These are phyloP conservation scores for Scheffersomyces lignicola DNA, from an alignment of 1,139 yeast species.

Conservation along the genomic window DNA sequence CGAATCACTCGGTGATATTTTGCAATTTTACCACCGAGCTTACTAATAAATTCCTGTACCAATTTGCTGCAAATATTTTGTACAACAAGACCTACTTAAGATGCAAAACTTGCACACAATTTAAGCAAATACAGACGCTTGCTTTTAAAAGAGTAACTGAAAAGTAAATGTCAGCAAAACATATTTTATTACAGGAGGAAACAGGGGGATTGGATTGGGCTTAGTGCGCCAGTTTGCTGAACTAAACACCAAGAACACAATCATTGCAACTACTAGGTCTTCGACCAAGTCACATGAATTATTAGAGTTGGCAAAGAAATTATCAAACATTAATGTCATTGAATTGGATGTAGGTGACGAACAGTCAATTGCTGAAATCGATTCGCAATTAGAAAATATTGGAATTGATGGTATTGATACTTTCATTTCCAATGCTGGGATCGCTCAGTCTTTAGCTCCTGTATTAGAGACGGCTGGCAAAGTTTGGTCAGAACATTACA, in stretches of 20 bases:
- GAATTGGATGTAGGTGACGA: slow-evolving; percentile 9
- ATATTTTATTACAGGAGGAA: slow-evolving; percentile 22
- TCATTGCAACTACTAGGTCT: slow-evolving; percentile 20
- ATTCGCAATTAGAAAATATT: slow-evolving; percentile 10
- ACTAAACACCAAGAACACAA: slow-evolving; percentile 9
- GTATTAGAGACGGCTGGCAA: slow-evolving; percentile 10
- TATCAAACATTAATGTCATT: slow-evolving; percentile 15
- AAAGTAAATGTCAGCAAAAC: too few relatives aligned
- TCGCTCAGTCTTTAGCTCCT: slow-evolving; percentile 6
- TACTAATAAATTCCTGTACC: too few relatives aligned
- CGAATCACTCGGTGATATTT: too few relatives aligned
- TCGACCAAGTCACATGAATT: slow-evolving; percentile 14
- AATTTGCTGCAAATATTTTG: too few relatives aligned
- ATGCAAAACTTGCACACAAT: too few relatives aligned
- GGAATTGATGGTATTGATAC: slow-evolving; percentile 15
- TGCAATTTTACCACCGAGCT: too few relatives aligned
- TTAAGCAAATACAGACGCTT: too few relatives aligned
- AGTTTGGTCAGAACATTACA: slow-evolving; percentile 19
- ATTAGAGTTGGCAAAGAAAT: slow-evolving; percentile 8
- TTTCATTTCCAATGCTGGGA: slow-evolving; percentile 19
- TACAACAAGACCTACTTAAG: too few relatives aligned
- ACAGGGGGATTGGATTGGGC: slow-evolving; percentile 22
- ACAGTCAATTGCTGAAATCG: slow-evolving; percentile 4
- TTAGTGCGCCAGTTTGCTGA: slow-evolving; percentile 13
- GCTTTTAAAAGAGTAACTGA: too few relatives aligned